Percentiles rank a stretch among this genome's conserved stretches.
phyloP scores from a whole-genome alignment of 805 yeast genomes.

The Candida montana region DNA sequence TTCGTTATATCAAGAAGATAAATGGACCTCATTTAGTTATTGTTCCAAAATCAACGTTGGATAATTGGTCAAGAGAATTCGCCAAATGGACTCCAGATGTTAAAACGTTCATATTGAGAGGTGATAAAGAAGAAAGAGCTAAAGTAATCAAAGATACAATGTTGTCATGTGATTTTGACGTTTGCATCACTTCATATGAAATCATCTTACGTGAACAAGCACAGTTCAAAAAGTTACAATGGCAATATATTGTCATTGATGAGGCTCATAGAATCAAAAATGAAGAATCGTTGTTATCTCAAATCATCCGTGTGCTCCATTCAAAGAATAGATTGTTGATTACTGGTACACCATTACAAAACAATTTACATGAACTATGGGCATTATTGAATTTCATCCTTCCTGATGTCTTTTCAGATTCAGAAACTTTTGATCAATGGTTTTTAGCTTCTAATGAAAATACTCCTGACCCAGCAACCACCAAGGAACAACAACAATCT shows the following conservation, averaged over 20 bases:
- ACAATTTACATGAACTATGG: slow-evolving; percentile 77
- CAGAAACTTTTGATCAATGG: slow-evolving; percentile 74
- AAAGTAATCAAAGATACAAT: slow-evolving; percentile 46
- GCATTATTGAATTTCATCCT: slow-evolving; percentile 69
- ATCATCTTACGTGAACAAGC: slow-evolving; percentile 73
- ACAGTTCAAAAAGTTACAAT: slow-evolving; percentile 55
- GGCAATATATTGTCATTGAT: slow-evolving; percentile 76
- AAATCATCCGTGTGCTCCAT: slow-evolving; percentile 67
- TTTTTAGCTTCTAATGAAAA: slow-evolving; percentile 35
- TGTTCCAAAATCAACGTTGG: slow-evolving; percentile 76
- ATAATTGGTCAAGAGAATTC: slow-evolving; percentile 77
- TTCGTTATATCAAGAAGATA: slow-evolving; percentile 53
- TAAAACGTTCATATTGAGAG: slow-evolving; percentile 62
- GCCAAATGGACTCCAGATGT: slow-evolving; percentile 78
- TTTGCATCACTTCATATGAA: slow-evolving; percentile 58
- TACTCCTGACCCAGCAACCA: slow-evolving; percentile 29
- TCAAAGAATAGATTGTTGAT: slow-evolving; percentile 65
- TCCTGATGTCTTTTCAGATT: slow-evolving; percentile 74
- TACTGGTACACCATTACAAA: slow-evolving; percentile 81
- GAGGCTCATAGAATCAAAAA: slow-evolving; percentile 83
- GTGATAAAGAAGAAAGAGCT: slow-evolving; percentile 65
- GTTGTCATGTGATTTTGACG: slow-evolving; percentile 62
- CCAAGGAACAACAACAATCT: slow-evolving; percentile 30
- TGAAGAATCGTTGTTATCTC: slow-evolving; percentile 56
- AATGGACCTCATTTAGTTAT: slow-evolving; percentile 73